Evolutionary conservation across 129 eudicot genomes (phyloP).

Genomic region (Flaveria trinervia): DNA sequence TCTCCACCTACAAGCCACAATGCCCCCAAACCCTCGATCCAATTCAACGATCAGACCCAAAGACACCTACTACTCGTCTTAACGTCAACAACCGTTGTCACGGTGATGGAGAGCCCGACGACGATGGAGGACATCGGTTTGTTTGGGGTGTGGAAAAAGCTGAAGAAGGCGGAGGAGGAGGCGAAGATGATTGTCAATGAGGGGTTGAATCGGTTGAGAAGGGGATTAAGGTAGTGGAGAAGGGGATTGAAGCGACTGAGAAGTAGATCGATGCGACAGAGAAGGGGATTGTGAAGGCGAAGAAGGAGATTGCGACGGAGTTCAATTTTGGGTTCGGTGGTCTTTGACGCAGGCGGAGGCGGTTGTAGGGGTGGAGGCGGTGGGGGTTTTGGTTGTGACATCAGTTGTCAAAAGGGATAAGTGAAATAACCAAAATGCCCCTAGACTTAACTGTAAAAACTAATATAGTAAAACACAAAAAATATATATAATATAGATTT

Average conservation of each 20-base stretch:
- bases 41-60: too few species aligned
- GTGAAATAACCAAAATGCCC: too few species aligned
- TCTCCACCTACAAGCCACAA: too few species aligned
- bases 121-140: constrained; percentile 70
- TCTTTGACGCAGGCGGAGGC: constrained; percentile 79
- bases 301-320: constrained; percentile 54
- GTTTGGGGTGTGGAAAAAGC: constrained; percentile 74
- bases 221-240: constrained; percentile 52
- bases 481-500: too few species aligned
- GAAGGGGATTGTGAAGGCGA: constrained; percentile 46
- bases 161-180: constrained; percentile 78
- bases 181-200: constrained; percentile 68
- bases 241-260: constrained; percentile 50
- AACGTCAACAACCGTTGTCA: too few species aligned
- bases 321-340: constrained; percentile 55
- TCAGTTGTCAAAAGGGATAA: constrained; percentile 51
- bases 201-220: constrained; percentile 60
- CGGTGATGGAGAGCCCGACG: not conserved
- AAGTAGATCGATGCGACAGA: not conserved
- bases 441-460: too few species aligned
- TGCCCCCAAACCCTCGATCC: too few species aligned
- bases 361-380: constrained; percentile 80
- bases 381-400: constrained; percentile 68
- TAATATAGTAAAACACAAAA: too few species aligned
- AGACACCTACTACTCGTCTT: too few species aligned